Base-by-base conservation (phyloP, 2,329 filamentous ascomycete species). In the Ophiostoma ips region DNA sequence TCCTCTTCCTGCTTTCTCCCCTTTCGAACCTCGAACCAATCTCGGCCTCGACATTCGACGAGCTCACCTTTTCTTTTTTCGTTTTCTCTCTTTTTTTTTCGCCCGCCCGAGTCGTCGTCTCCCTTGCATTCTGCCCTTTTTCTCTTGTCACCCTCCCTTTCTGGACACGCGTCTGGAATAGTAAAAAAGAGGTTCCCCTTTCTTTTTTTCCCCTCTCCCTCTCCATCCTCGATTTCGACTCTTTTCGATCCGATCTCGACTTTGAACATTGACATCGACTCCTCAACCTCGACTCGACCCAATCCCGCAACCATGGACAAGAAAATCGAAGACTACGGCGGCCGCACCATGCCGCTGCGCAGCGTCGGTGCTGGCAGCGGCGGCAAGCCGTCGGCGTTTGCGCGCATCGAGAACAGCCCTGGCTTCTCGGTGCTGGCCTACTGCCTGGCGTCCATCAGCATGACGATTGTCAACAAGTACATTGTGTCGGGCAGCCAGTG, bases 381-480 rank as follows among this genome's bases (percentile, higher is more conserved):
- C 13, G 18, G 30, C 7, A 21, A 18, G 33, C 38, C n/a, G 11
- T 43, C 36, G 44, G 11, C n/a, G 52, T 55, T 72, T 40, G 65
- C 71, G 55, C 68, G 71, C 59, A 64, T 87, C 55, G 76, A 82
- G 60, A 87, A 88, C 68, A 92, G 80, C 66, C 86, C 88, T 15
- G 71, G 78, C 43, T 64, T 92, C 45, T 88, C 90, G 19, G 85
- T 98, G 59, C 63, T 94, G 57, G 80, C 86, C 46, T 98, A 98
- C 73, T 98, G 92, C 68, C 73, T 84, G 61, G 87, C 90, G 49
- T 95, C 89, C n/a, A 98, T 98, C 63, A 78, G 90, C 66, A 98
- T 98, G 92, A 98, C 92, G 8, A 86, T 95, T n/a, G 92, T 94
- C 66, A 98, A 98, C 72, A 98, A 98, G 75, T 98, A 94, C 66